Percentiles rank a stretch among this genome's conserved stretches.
These are phyloP conservation scores for Chytriomyces sp. DNA, from an alignment of 192 early-diverging fungal species.

Conservation along the genomic window DNA sequence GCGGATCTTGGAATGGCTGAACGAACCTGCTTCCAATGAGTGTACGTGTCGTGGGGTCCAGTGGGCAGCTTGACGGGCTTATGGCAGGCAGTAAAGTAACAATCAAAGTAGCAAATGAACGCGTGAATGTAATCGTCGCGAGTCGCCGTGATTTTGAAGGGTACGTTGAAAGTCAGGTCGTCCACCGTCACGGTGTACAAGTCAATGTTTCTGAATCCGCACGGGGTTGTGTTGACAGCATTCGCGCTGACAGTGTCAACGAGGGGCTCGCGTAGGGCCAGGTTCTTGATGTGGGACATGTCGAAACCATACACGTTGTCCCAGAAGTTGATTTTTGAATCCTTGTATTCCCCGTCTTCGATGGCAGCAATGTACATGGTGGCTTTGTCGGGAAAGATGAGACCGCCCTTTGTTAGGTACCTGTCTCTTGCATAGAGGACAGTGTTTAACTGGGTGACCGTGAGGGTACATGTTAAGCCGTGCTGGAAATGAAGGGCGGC, in stretches of 20 bases:
- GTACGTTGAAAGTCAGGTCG: constrained; percentile 79
- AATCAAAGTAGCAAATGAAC: constrained; percentile 97
- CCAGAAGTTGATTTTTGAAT: constrained; percentile 90
- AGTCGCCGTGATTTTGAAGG: constrained; percentile 76
- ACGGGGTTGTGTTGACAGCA: constrained; percentile 77
- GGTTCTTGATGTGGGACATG: constrained; percentile 89
- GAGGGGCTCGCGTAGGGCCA: constrained; percentile 86
- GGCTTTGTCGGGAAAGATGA: constrained; percentile 87
- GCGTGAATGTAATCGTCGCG: constrained; percentile 90
- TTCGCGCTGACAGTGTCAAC: constrained; percentile 94
- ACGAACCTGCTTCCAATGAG: constrained; percentile 97
- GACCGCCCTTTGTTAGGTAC: constrained; percentile 85
- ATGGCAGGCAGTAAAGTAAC: constrained; percentile 89
- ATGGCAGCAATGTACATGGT: constrained; percentile 88
- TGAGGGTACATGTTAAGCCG: background rate
- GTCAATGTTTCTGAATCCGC: constrained; percentile 78
- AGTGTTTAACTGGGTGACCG: constrained; percentile 77
- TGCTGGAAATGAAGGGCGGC: background rate
- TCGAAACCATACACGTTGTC: constrained; percentile 96
- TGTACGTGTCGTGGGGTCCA: constrained; percentile 82
- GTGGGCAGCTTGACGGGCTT: constrained; percentile 79
- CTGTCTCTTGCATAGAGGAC: constrained; percentile 94
- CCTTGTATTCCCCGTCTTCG: constrained; percentile 94
- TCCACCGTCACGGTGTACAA: constrained; percentile 86
- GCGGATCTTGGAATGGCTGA: background rate